Base-by-base conservation (phyloP, 805 yeast genomes). In the Candida nitratophila region DNA sequence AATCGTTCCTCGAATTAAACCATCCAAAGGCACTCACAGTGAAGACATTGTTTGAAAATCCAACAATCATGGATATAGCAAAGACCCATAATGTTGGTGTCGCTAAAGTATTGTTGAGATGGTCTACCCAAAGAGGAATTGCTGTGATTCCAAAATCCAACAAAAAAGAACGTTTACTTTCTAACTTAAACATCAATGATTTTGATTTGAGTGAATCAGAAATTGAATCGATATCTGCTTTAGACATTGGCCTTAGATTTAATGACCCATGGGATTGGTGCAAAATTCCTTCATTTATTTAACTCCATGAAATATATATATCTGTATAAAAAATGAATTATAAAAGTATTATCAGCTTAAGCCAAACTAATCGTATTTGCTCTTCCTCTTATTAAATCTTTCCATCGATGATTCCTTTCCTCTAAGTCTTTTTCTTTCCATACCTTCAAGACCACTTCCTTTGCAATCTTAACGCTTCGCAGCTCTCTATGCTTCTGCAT, bases 211-310 rank as follows among this genome's bases (percentile, higher is more conserved):
- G 74, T 21, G 61, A 68, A 35, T 71, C 64, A 16, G 83, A 79
- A 51, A 41, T 78, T 41, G 67, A 68, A 31, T 59, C 63, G 38
- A 82, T 86, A 53, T 67, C 78, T 14, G 64, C 61, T 37, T 73
- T 86, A 60, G 82, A 86, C 61, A 70, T 71, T 50, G 73, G 73
- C 51, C 67, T 86, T 53, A 78, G 95, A 66, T 86, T 86, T 69
- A 86, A 86, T 65, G 84, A 86, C 61, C 91, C 95, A 50, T 66
- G 70, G 63, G 66, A 56, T 44, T 71, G 76, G 72, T 43, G 26
- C 27, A 43, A 47, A 29, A 49, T 50, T 44, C 54, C 54, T 27
- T 47, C 31, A 17, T 50, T 50, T 31, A 27, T 32, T 34, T 50
- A 43, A 47, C 16, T 21, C n/a, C n/a, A n/a, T n/a, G n/a, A n/a